Evolutionary conservation across 192 early-diverging fungal genomes (phyloP), one percentile per base, ranked within the genome.

Genomic region (Coemansia sp.): DNA sequence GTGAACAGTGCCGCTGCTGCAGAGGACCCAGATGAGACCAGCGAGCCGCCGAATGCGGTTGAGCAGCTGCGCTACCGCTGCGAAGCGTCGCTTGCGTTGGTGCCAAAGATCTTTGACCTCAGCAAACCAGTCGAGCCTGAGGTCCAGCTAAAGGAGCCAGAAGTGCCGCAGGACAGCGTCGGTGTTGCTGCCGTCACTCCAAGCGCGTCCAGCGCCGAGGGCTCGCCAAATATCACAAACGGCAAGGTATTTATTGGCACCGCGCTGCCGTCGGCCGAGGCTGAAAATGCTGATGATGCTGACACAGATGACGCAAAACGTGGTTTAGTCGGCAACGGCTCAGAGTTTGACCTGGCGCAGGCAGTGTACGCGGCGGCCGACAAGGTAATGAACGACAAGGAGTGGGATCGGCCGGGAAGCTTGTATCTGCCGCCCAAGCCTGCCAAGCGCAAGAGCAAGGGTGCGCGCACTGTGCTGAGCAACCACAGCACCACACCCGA

Each of bases 371-470:
- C 73, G 2, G 73, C 73, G 2, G 73, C 73, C 10, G 67, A 77
- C 21, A 65, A 66, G 32, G 73, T 77, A 21, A 68, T 77, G 24
- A 70, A 67, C 54, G 73, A 70, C 64, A 70, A 77, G 64, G 63
- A 67, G 47, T 77, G 73, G 73, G 73, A 77, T 6, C 66, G 67
- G 9, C 73, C 73, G 16, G 45, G 48, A 58, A 76, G 67, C 67
- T 62, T 54, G 40, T 69, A 67, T 31, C 22, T 73, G 54, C 45
- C 61, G 16, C 29, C 22, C 22, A 31, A 16, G 23, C 42, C 12
- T 22, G 27, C 14, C 35, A 66, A 48, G 51, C 46, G 46, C 45
- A 66, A 46, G 40, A 43, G 51, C 53, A 49, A 35, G 33, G 23
- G 22, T 35, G 19, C 27, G n/a, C n/a, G 55, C 40, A 19, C 21